phyloP scores from a whole-genome alignment of 2,329 filamentous ascomycete genomes.

The Aspergillus sp. region DNA sequence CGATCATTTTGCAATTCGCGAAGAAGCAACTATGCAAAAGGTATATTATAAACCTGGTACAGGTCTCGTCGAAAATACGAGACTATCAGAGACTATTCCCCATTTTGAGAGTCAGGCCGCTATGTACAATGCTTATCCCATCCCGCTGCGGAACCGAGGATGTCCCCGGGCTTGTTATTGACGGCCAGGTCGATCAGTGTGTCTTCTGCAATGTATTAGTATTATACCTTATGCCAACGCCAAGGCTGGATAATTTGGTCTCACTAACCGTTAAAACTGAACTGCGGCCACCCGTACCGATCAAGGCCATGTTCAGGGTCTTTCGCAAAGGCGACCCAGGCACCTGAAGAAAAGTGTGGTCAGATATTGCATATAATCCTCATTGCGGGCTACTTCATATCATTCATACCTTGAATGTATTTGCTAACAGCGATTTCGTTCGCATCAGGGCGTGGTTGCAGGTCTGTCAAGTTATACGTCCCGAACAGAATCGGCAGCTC shows the following conservation, averaged over 20 bases:
- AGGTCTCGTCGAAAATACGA: too few species aligned
- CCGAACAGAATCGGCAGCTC: neutral
- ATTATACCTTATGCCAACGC: neutral
- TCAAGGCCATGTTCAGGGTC: neutral
- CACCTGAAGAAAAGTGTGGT: neutral
- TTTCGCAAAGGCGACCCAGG: slow-evolving; percentile 1
- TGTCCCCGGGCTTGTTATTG: neutral
- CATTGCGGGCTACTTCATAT: too few species aligned
- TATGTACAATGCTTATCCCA: neutral
- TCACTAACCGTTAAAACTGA: neutral
- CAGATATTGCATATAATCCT: too few species aligned
- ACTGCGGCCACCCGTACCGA: neutral
- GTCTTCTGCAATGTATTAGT: neutral
- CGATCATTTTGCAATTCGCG: neutral
- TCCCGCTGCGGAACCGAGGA: neutral
- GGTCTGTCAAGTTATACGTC: neutral
- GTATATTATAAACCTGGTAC: too few species aligned
- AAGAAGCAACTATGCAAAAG: neutral
- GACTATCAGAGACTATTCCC: too few species aligned
- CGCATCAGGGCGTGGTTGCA: neutral
- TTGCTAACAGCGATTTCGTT: neutral
- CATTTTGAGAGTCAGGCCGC: too few species aligned
- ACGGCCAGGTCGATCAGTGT: neutral
- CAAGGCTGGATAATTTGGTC: too few species aligned
- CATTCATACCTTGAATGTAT: neutral